Conservation (phyloP, 2,329 filamentous ascomycete genomes). For the Aspergillus aculeatus region DNA sequence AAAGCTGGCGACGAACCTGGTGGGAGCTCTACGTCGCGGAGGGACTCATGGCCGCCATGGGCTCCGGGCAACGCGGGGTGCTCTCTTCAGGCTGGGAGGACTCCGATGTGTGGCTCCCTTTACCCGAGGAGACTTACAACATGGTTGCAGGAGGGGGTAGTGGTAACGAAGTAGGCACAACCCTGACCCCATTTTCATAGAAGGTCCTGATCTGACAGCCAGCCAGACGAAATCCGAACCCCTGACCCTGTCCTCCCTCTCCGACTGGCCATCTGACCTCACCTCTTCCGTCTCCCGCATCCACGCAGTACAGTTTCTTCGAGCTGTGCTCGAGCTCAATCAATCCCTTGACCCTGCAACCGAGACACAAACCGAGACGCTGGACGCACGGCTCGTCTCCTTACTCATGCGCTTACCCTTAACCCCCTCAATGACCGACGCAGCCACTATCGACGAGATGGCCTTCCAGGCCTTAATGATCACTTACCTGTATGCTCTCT, state of each 20-base stretch:
- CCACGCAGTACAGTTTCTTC: conserved; percentile 70
- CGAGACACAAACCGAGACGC: conserved; percentile 44
- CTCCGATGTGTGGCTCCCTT: conserved; percentile 66
- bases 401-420: conserved; percentile 71
- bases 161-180: conserved; percentile 12
- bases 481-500: conserved; percentile 24
- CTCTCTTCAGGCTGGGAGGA: background rate
- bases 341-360: conserved; percentile 20
- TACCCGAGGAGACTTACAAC: conserved; percentile 64
- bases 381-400: conserved; percentile 52
- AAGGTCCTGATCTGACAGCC: background rate
- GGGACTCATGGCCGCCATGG: conserved; percentile 72
- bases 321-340: conserved; percentile 59
- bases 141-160: background rate
- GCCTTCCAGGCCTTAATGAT: conserved; percentile 32
- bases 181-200: background rate
- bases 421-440: conserved; percentile 61
- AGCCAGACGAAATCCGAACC: conserved; percentile 55
- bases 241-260: conserved; percentile 55
- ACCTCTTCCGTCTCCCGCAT: conserved; percentile 75
- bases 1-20: conserved; percentile 83
- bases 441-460: conserved; percentile 66
- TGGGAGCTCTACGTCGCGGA: conserved; percentile 76
- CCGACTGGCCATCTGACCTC: conserved; percentile 49
- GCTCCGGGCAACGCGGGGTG: background rate